A percentile compares a stretch with the other conserved stretches of the same genome.
Conservation (phyloP, 2,329 filamentous ascomycete species). For the Penicillium sp. region DNA sequence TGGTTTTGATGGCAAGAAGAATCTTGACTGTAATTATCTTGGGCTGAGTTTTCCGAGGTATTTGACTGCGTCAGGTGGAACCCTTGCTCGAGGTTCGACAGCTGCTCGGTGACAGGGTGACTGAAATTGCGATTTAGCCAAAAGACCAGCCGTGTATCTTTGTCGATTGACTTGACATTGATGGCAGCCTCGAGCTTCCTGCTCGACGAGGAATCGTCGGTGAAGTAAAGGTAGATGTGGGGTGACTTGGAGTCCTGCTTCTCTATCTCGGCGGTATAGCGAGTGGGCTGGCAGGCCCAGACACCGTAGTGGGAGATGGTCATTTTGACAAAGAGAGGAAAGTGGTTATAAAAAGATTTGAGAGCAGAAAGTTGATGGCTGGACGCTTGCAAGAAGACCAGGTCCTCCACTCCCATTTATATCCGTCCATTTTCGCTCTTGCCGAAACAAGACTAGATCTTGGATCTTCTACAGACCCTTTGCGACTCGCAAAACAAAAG, state of each 20-base stretch:
- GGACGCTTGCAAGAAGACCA: not conserved
- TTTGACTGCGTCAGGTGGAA: constrained; percentile 31
- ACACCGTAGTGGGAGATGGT: constrained; percentile 32
- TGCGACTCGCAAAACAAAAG: constrained; percentile 10
- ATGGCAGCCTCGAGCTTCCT: constrained; percentile 37
- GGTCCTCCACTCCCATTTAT: not conserved
- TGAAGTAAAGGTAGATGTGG: constrained; percentile 42
- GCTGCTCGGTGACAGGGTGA: constrained; percentile 34
- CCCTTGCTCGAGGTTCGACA: constrained; percentile 32
- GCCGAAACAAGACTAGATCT: not conserved
- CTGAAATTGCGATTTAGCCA: constrained; percentile 40
- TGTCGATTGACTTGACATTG: constrained; percentile 42
- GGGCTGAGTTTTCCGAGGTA: constrained; percentile 7
- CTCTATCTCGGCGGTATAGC: constrained; percentile 25
- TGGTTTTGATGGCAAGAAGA: constrained; percentile 16
- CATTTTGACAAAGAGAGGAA: constrained; percentile 10
- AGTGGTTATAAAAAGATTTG: not conserved
- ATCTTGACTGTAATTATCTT: not conserved
- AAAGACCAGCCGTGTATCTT: constrained; percentile 40
- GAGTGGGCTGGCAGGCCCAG: constrained; percentile 29
- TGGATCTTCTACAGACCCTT: not conserved
- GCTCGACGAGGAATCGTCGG: constrained; percentile 23
- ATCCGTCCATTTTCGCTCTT: not conserved
- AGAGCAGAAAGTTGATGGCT: not conserved
- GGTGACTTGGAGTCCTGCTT: constrained; percentile 33